A percentile compares a stretch with the other conserved stretches of the same genome.
phyloP scores from a whole-genome alignment of 202 grass and related monocot species.

The Hordeum pubiflorum region DNA sequence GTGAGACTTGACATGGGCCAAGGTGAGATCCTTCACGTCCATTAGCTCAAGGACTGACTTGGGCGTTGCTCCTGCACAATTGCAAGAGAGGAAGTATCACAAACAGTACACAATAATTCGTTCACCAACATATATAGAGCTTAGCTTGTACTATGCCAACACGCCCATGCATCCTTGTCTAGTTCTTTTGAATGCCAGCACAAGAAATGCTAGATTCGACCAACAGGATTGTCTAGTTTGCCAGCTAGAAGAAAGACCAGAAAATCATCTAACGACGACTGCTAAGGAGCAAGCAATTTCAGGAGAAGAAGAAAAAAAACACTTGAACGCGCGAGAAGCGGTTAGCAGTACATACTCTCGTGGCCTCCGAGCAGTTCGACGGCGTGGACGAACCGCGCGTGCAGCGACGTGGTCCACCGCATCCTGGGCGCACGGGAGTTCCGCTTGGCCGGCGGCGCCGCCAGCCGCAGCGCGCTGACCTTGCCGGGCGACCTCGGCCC shows the following conservation, averaged over 20 bases:
- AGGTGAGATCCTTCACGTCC: constrained; percentile 96
- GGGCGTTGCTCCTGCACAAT: constrained; percentile 64
- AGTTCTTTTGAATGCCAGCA: neutral
- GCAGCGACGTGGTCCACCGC: constrained; percentile 88
- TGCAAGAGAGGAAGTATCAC: neutral
- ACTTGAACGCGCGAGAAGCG: neutral
- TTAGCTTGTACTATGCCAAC: neutral
- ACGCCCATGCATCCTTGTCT: neutral
- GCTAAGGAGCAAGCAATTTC: neutral
- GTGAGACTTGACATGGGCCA: constrained; percentile 94
- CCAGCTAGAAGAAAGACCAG: neutral
- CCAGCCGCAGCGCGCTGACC: constrained; percentile 38
- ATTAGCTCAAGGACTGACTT: constrained; percentile 96
- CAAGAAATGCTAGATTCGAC: neutral
- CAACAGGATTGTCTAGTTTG: neutral
- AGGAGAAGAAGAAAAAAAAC: neutral
- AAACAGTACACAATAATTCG: neutral
- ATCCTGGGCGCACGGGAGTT: constrained; percentile 61
- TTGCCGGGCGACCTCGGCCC: constrained; percentile 37
- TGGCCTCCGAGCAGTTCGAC: constrained; percentile 84
- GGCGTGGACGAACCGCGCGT: constrained; percentile 78
- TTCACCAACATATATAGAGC: neutral
- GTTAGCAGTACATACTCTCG: constrained; percentile 46
- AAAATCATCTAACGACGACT: neutral
- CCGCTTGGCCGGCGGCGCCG: constrained; percentile 42